Evolutionary conservation across 208 protist species (phyloP).

Genomic region (Kentomonas sorsogonicus): DNA sequence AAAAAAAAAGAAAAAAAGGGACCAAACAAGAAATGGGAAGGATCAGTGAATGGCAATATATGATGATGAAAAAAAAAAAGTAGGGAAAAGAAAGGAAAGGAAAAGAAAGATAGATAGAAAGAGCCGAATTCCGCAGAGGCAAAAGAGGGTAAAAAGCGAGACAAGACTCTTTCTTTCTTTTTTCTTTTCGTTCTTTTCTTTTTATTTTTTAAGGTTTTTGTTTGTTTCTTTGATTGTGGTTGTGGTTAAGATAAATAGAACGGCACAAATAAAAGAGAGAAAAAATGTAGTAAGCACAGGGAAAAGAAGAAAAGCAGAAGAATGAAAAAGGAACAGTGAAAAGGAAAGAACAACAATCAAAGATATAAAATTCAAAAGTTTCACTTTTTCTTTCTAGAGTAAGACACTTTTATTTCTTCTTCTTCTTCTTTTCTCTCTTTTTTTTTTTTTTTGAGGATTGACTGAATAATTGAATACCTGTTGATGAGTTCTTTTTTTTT

Average conservation of each 20-base stretch:
- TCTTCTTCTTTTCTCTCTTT: not conserved
- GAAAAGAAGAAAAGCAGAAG: slow-evolving; percentile 7
- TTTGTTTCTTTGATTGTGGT: not conserved
- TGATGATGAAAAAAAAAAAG: too few relatives aligned
- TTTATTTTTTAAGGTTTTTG: slow-evolving; percentile 14
- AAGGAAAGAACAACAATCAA: not conserved
- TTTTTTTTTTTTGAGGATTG: slow-evolving; percentile 6
- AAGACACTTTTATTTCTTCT: not conserved
- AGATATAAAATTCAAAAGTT: not conserved
- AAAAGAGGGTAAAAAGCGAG: too few relatives aligned
- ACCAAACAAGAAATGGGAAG: too few relatives aligned
- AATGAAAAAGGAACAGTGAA: not conserved
- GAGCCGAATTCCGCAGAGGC: too few relatives aligned
- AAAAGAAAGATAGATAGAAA: too few relatives aligned
- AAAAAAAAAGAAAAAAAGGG: too few relatives aligned
- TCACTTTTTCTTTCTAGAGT: not conserved
- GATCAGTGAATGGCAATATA: too few relatives aligned
- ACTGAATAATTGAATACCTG: too few relatives aligned
- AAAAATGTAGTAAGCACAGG: not conserved
- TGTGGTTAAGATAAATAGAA: slow-evolving; percentile 10
- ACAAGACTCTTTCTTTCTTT: slow-evolving; percentile 11
- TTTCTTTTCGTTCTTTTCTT: slow-evolving; percentile 10
- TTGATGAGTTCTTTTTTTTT: not conserved
- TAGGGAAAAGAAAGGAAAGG: too few relatives aligned
- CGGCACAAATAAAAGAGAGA: slow-evolving; percentile 1